phyloP scores from a whole-genome alignment of 202 grass and related monocot genomes.

The Digitaria exilis region DNA sequence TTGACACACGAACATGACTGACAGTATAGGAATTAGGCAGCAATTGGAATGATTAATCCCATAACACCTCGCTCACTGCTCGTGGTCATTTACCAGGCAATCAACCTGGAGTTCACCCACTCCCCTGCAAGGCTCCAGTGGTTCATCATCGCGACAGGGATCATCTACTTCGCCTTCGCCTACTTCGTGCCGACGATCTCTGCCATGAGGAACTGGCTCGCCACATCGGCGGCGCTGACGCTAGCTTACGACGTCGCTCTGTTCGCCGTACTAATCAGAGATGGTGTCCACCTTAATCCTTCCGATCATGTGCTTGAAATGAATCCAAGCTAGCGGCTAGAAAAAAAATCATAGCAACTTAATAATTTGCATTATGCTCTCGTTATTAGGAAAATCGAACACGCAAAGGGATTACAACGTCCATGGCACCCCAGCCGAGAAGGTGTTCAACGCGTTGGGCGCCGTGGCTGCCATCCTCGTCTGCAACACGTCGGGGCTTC shows the following conservation, averaged over 20 bases:
- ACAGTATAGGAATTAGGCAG: neutral
- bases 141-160: slow-evolving; percentile 56
- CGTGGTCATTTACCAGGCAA: slow-evolving; percentile 48
- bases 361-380: neutral
- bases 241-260: slow-evolving; percentile 54
- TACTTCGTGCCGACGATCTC: slow-evolving; percentile 88
- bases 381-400: slow-evolving; percentile 45
- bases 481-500: slow-evolving; percentile 89
- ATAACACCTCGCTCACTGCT: neutral
- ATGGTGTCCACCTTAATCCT: slow-evolving; percentile 50
- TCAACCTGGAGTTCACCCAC: slow-evolving; percentile 64
- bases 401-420: slow-evolving; percentile 53
- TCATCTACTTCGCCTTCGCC: slow-evolving; percentile 71
- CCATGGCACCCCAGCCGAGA: slow-evolving; percentile 51
- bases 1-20: neutral
- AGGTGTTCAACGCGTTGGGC: slow-evolving; percentile 68
- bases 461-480: slow-evolving; percentile 79
- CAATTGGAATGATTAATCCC: neutral
- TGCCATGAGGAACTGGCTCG: slow-evolving; percentile 82
- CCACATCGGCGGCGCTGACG: slow-evolving; percentile 66
- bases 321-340: too few relatives aligned
- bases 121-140: slow-evolving; percentile 67
- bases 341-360: too few relatives aligned
- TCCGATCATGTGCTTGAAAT: too few relatives aligned
- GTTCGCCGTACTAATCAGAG: slow-evolving; percentile 58